These are phyloP conservation scores for Melocanna baccifera DNA, from an alignment of 176 grass and related monocot genomes.

Conservation along the genomic window DNA sequence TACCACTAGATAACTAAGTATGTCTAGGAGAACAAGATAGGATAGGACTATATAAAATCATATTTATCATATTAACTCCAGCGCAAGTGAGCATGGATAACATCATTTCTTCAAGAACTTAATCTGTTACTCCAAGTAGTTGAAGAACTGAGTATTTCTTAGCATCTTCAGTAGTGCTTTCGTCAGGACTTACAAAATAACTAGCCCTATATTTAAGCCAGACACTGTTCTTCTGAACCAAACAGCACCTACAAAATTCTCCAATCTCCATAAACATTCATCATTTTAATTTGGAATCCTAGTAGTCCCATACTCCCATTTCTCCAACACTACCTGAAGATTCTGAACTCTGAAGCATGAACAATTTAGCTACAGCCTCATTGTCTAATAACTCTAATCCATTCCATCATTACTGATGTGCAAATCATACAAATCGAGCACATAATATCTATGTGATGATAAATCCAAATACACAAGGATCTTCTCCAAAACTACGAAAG, in stretches of 20 bases:
- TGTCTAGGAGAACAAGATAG: no score
- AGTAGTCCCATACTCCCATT: not conserved
- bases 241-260: not conserved
- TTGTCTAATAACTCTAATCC: slow-evolving; percentile 2
- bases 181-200: not conserved
- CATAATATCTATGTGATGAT: not conserved
- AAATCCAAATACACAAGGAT: no score
- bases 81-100: not conserved
- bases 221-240: not conserved
- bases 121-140: not conserved
- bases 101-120: not conserved
- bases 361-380: not conserved
- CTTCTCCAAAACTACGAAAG: not conserved
- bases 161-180: not conserved
- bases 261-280: not conserved
- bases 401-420: not conserved
- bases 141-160: not conserved
- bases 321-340: not conserved
- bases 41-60: no score
- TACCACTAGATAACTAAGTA: no score
- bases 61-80: not conserved
- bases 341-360: not conserved
- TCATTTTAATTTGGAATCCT: not conserved
- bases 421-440: not conserved
- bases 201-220: not conserved